phyloP scores from a whole-genome alignment of 345 rosid species.

The Eucalyptus polyanthemos region DNA sequence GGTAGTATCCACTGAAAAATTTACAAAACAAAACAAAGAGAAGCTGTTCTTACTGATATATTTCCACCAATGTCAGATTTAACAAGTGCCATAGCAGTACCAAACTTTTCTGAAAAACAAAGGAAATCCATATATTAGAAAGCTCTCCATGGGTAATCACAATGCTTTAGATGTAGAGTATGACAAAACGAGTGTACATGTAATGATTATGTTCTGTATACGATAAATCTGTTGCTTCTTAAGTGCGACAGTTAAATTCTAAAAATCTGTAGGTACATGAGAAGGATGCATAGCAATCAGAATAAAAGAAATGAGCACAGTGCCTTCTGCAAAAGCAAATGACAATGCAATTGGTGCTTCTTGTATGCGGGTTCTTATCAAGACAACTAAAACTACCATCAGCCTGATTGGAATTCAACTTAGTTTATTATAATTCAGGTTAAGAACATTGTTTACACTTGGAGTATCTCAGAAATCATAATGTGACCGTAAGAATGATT shows the following conservation, averaged over 20 bases:
- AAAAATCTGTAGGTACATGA: neutral
- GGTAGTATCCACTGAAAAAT: neutral
- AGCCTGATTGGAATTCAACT: neutral
- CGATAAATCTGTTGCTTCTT: neutral
- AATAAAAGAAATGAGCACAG: neutral
- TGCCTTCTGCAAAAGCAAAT: neutral
- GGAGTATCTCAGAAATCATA: neutral
- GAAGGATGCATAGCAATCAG: neutral
- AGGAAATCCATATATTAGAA: neutral
- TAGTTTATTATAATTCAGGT: neutral
- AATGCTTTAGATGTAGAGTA: neutral
- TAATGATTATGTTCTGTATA: neutral
- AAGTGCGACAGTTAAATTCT: neutral
- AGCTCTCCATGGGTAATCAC: neutral
- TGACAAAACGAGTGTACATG: neutral
- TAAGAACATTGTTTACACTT: neutral
- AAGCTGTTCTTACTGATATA: slow-evolving; percentile 40
- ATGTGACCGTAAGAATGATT: neutral
- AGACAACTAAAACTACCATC: neutral
- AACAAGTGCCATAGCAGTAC: slow-evolving; percentile 84
- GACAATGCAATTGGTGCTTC: neutral
- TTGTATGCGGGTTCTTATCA: neutral
- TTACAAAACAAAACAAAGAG: neutral
- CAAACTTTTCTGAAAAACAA: slow-evolving; percentile 64
- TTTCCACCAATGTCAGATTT: slow-evolving; percentile 90